Evolutionary conservation across 805 yeast genomes (phyloP), one percentile per base, ranked within the genome.

Genomic region (Tetrapisispora pingtungensis): DNA sequence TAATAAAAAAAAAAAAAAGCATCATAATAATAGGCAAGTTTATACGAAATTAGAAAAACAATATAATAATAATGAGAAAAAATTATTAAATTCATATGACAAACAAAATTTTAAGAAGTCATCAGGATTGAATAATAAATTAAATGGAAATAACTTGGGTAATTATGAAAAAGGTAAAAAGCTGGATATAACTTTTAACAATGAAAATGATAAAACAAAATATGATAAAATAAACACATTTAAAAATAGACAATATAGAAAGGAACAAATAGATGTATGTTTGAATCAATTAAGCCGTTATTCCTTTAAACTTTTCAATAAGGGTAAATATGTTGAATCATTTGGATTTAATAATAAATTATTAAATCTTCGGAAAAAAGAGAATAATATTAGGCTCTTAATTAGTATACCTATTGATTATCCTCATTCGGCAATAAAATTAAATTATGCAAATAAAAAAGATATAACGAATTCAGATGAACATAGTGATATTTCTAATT

Each of bases 341-440:
- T 59, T 51, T 43, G 55, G 60, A 3, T 41, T 50, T 22, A 43
- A 20, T 22, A 36, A 50, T 4, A 36, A 40, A 24, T 36, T 43
- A 19, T 40, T 46, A 19, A 19, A 38, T 20, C 42, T 31, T 1
- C 10, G 46, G 13, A 37, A 46, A 7, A 47, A 45, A 17, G 38
- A 38, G n/a, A 26, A 43, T 18, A 39, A 42, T 5, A 31, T 42
- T 10, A 51, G 53, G 27, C 46, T 53, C 14, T 24, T 51, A 1
- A 33, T 58, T 14, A 51, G 46, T 15, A 42, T 59, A 13, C 62
- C 63, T 3, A 36, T 40, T 12, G 53, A 56, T 15, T 59, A 59
- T 42, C 64, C 64, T n/a, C 45, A 42, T 17, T 34, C 49, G 4
- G 50, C 60, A 1, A 26, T 54, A 3, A 56, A 56, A 33, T 20